A percentile compares a stretch with the other conserved stretches of the same genome.
phyloP scores from a whole-genome alignment of 768 basidiomycete species.

The Strobilomyces echinocephalus region DNA sequence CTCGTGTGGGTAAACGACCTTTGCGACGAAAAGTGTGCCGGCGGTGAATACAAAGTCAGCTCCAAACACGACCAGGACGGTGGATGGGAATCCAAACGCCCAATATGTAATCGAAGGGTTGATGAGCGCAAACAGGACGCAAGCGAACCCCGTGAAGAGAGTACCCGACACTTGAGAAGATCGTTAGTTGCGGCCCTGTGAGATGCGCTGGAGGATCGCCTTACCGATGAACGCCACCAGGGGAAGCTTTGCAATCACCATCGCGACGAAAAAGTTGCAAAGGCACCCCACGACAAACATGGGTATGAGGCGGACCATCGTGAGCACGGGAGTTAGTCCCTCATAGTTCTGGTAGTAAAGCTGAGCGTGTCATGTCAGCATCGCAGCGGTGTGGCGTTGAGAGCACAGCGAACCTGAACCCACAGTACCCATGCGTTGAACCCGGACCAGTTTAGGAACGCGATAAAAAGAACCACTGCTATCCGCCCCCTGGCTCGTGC shows the following conservation, averaged over 20 bases:
- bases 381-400: not conserved
- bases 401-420: conserved; percentile 33
- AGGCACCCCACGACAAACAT: conserved; percentile 63
- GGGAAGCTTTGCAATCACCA: conserved; percentile 51
- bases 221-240: conserved; percentile 56
- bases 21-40: conserved; percentile 72
- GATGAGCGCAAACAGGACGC: conserved; percentile 66
- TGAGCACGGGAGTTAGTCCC: conserved; percentile 47
- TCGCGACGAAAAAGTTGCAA: conserved; percentile 62
- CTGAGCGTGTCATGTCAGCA: conserved; percentile 29
- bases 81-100: conserved; percentile 72
- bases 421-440: conserved; percentile 55
- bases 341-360: conserved; percentile 70
- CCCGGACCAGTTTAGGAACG: conserved; percentile 57
- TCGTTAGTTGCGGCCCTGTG: not conserved
- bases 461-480: conserved; percentile 57
- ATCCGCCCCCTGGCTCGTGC: conserved; percentile 56
- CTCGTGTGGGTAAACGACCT: conserved; percentile 59
- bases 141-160: conserved; percentile 50
- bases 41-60: conserved; percentile 73
- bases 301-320: conserved; percentile 65
- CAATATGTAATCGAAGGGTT: conserved; percentile 55
- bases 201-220: not conserved
- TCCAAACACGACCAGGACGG: conserved; percentile 62
- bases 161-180: conserved; percentile 46